Conservation (phyloP, 176 grass and related monocot species). For the Carex kokanica region DNA sequence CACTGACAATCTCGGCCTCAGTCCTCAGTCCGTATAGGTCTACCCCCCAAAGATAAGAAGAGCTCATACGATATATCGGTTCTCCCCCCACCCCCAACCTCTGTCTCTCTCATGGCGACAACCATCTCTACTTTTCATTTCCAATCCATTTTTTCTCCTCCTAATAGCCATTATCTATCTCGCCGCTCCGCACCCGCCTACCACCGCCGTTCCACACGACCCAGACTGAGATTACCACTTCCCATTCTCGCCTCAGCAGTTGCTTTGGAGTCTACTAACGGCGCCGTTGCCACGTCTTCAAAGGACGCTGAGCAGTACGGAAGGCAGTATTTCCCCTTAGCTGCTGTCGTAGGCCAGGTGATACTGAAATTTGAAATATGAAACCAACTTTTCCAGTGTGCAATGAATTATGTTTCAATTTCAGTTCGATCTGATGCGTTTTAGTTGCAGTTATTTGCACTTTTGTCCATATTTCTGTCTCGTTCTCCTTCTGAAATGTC, state of each 20-base stretch:
- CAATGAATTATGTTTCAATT: neutral
- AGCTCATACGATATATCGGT: neutral
- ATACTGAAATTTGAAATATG: neutral
- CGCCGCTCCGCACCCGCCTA: neutral
- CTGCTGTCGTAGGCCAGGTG: conserved; percentile 88
- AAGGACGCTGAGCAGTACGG: conserved; percentile 41
- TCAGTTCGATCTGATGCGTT: neutral
- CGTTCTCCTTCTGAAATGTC: neutral
- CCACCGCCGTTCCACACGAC: neutral
- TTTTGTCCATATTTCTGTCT: neutral
- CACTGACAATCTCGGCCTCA: neutral
- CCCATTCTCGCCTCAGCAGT: conserved; percentile 41
- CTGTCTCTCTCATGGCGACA: conserved; percentile 46
- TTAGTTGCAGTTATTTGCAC: neutral
- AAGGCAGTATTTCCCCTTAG: conserved; percentile 86
- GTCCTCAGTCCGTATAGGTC: neutral
- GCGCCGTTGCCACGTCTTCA: conserved; percentile 35
- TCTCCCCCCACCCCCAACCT: neutral
- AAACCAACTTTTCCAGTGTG: neutral
- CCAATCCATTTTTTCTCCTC: conserved; percentile 38
- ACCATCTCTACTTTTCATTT: conserved; percentile 47
- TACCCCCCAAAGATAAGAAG: neutral
- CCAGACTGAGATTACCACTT: conserved; percentile 2
- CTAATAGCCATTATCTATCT: neutral
- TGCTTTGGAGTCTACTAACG: conserved; percentile 62